Conservation (phyloP, 495 filamentous ascomycete genomes). For the Schizothecium vesticola region DNA sequence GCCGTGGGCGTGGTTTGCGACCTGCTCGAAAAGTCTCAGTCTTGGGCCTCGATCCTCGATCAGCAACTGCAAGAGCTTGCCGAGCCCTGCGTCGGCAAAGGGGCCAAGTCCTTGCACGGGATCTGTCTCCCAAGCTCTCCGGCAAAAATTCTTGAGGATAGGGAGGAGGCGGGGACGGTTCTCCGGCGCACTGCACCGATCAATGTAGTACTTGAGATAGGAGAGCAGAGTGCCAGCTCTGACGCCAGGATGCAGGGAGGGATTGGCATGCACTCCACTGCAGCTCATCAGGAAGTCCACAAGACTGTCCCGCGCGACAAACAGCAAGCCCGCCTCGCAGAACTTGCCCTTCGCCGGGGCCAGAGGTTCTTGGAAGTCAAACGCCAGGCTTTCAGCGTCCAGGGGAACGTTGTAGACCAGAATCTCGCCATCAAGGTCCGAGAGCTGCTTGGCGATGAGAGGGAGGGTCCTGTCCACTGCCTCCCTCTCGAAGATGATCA, state of each 20-base stretch:
- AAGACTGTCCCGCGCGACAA: slow-evolving; percentile 19
- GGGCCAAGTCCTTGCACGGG: slow-evolving; percentile 7
- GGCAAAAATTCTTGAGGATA: slow-evolving; percentile 13
- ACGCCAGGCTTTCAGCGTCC: background rate
- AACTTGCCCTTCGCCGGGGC: background rate
- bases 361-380: background rate
- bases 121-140: slow-evolving; percentile 9
- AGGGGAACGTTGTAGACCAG: slow-evolving; percentile 10
- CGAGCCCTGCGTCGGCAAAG: background rate
- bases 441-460: slow-evolving; percentile 8
- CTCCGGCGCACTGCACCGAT: background rate
- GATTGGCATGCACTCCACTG: background rate
- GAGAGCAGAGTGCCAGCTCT: background rate
- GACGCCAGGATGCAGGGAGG: background rate
- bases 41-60: slow-evolving; percentile 3
- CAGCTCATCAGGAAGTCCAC: slow-evolving; percentile 16
- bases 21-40: slow-evolving; percentile 17
- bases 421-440: slow-evolving; percentile 10
- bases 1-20: slow-evolving; percentile 2
- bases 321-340: slow-evolving; percentile 12
- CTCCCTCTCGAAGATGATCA: slow-evolving; percentile 11
- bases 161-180: slow-evolving; percentile 6
- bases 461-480: background rate
- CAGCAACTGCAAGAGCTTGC: slow-evolving; percentile 7
- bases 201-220: slow-evolving; percentile 2